Evolutionary conservation across 2,329 filamentous ascomycete genomes (phyloP).

Genomic region (Macroventuria anomochaeta): DNA sequence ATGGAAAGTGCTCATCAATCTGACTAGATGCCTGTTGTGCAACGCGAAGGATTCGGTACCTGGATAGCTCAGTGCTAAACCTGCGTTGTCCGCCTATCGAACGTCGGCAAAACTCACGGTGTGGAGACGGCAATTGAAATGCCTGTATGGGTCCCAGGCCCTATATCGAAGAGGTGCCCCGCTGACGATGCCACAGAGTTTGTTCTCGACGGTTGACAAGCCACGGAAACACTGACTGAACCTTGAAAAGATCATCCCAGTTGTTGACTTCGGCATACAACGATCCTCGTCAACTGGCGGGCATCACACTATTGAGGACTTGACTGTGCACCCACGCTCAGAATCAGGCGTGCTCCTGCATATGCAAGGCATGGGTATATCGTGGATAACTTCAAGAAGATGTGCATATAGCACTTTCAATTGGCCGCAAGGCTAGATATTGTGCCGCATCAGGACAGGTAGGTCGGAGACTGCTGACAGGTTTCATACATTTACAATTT

Average conservation of each 20-base stretch:
- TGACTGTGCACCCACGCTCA: background rate
- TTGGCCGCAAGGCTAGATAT: background rate
- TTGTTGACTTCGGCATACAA: background rate
- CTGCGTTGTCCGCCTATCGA: background rate
- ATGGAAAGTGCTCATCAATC: background rate
- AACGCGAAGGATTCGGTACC: constrained; percentile 3
- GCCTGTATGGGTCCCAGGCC: background rate
- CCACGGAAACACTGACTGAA: too few species aligned
- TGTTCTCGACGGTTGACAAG: background rate
- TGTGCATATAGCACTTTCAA: background rate
- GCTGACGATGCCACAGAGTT: too few species aligned
- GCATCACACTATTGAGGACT: too few species aligned
- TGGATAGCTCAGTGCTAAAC: background rate
- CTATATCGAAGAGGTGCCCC: background rate
- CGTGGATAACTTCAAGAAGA: background rate
- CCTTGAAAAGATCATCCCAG: background rate
- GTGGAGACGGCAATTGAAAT: background rate
- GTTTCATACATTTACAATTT: too few species aligned
- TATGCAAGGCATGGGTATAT: background rate
- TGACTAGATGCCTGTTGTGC: background rate
- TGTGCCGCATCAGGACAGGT: background rate
- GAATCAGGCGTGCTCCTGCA: constrained; percentile 2
- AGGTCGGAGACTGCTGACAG: too few species aligned
- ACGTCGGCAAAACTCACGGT: background rate
- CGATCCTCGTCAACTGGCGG: background rate